Conservation (phyloP, 345 rosid genomes). For the Lepidium aucheri region DNA sequence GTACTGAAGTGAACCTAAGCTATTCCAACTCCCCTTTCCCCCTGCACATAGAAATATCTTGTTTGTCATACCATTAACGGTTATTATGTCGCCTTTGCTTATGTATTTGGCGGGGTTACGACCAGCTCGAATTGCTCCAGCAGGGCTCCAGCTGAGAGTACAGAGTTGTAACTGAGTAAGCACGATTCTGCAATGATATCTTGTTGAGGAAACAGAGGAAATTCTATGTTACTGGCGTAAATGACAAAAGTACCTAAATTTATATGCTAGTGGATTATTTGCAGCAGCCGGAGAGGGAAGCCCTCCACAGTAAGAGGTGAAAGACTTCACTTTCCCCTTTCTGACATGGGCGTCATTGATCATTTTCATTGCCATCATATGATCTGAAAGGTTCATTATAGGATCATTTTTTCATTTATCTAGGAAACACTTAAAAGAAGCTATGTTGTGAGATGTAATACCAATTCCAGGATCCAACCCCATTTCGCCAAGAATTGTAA, state of each 20-base stretch:
- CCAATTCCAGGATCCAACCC: constrained; percentile 99
- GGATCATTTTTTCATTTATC: constrained; percentile 3
- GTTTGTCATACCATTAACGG: constrained; percentile 54
- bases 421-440: background rate
- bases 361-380: constrained; percentile 99
- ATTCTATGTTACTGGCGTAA: background rate
- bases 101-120: constrained; percentile 72
- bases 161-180: background rate
- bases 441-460: constrained; percentile 17
- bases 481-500: constrained; percentile 94
- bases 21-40: background rate
- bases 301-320: constrained; percentile 87
- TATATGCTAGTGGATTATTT: constrained; percentile 85
- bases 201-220: background rate
- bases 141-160: constrained; percentile 85
- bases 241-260: constrained; percentile 56
- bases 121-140: constrained; percentile 80
- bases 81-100: constrained; percentile 41
- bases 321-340: constrained; percentile 69
- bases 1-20: background rate
- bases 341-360: constrained; percentile 59
- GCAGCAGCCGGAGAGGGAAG: constrained; percentile 98
- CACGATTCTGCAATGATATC: background rate
- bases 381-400: constrained; percentile 47
- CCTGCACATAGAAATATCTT: background rate